phyloP scores from a whole-genome alignment of 495 filamentous ascomycete genomes.

The Jackrogersella minutella region DNA sequence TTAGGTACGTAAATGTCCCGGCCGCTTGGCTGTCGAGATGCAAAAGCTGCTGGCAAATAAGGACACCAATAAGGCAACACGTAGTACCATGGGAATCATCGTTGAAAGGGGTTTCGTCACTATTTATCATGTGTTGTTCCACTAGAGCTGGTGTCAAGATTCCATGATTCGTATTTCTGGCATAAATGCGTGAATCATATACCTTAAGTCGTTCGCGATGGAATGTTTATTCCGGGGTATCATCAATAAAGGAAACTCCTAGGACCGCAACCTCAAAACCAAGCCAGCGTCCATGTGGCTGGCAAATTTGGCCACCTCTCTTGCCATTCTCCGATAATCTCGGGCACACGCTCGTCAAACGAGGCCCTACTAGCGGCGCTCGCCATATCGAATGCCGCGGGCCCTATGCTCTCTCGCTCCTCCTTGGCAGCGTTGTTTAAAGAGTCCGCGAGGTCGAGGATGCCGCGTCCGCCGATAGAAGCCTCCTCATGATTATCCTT shows the following conservation, averaged over 20 bases:
- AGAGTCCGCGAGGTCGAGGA: conserved; percentile 87
- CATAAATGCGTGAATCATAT: background rate
- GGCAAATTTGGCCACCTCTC: conserved; percentile 91
- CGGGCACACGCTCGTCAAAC: conserved; percentile 94
- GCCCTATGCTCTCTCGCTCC: conserved; percentile 72
- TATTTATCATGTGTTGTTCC: background rate
- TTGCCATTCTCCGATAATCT: conserved; percentile 95
- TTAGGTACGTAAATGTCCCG: too few relatives aligned
- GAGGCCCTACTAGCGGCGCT: conserved; percentile 70
- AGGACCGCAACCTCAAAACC: conserved; percentile 70
- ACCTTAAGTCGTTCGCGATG: background rate
- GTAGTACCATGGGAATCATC: background rate
- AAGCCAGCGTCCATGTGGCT: conserved; percentile 92
- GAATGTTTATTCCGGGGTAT: conserved; percentile 38
- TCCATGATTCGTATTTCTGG: background rate
- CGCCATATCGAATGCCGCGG: conserved; percentile 72
- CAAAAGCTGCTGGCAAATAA: too few relatives aligned
- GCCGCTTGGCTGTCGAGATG: too few relatives aligned
- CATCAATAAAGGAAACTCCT: conserved; percentile 23
- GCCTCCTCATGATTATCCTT: conserved; percentile 99
- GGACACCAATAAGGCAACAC: too few relatives aligned
- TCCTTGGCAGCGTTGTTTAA: conserved; percentile 83
- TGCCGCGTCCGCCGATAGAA: conserved; percentile 86
- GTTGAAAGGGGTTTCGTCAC: background rate
- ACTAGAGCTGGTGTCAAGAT: background rate